phyloP scores from a whole-genome alignment of 2,329 filamentous ascomycete genomes.

The Exutisphaerella laricina region DNA sequence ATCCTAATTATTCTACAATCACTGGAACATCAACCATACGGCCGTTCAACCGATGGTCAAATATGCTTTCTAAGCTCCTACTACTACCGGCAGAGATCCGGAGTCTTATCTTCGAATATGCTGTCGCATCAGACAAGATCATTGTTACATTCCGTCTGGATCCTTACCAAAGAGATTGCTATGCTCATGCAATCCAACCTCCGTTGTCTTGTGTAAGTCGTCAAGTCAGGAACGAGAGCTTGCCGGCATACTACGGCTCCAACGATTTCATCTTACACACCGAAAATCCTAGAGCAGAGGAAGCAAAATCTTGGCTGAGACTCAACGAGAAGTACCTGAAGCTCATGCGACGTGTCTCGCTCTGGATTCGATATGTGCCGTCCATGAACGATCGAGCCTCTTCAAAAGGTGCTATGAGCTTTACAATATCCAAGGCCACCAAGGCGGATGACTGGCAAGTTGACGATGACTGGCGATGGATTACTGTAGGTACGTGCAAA shows the following conservation, averaged over 20 bases:
- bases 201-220: slow-evolving; percentile 25
- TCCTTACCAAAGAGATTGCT: slow-evolving; percentile 26
- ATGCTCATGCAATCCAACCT: slow-evolving; percentile 25
- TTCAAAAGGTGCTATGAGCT: slow-evolving; percentile 22
- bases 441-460: slow-evolving; percentile 19
- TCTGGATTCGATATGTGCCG: slow-evolving; percentile 29
- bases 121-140: slow-evolving; percentile 16
- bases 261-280: slow-evolving; percentile 31
- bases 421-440: slow-evolving; percentile 15
- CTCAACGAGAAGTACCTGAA: slow-evolving; percentile 19
- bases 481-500: no score
- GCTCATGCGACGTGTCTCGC: slow-evolving; percentile 17
- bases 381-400: slow-evolving; percentile 9
- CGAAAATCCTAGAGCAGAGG: slow-evolving; percentile 25
- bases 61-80: slow-evolving; percentile 16
- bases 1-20: no score
- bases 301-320: slow-evolving; percentile 25
- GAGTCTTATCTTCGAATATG: slow-evolving; percentile 24
- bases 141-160: slow-evolving; percentile 30
- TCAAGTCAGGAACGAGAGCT: slow-evolving; percentile 25
- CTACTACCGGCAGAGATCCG: slow-evolving; percentile 27
- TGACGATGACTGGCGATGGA: slow-evolving; percentile 26
- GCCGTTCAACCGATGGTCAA: no score
- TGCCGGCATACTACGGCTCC: slow-evolving; percentile 28
- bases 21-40: no score